Evolutionary conservation across 2,329 filamentous ascomycete genomes (phyloP), one percentile per base, ranked within the genome.

Genomic region (Alternaria sp.): DNA sequence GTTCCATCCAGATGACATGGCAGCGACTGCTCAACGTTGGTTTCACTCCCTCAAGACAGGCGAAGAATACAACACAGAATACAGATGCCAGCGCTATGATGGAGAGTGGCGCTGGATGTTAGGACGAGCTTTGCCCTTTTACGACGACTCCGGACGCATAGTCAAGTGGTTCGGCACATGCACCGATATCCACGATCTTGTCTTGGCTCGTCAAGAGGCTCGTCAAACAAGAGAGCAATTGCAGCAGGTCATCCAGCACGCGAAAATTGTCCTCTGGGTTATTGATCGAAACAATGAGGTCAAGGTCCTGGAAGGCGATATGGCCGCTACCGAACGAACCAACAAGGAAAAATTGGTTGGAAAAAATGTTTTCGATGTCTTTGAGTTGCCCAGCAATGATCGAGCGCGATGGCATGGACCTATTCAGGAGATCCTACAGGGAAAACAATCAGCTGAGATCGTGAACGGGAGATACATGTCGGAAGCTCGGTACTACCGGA

Each of bases 151-250:
- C 0, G 90, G 90, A 2, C 82, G 85, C 51, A 92, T 94, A 53
- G 84, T 92, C 62, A 93, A 92, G 74, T 94, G 92, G 92, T 93
- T 92, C 71, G 92, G 91, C 15, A 93, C 91, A 1, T 93, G 90
- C 71, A 94, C 92, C 12, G 92, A 95, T 67, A 91, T 94, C 18
- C 89, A 94, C 72, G 91, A 94, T 65, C 85, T 89, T 46, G 89
- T 94, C 4, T 85, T 91, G 72, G 87, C 90, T 14, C 89, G 90
- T 63, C 84, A 90, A 64, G 85, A 86, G 53, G 90, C 90, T 15
- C 88, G 88, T 64, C 85, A 88, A 61, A 90, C 87, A 18, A 85
- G 89, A n/a, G 87, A 90, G 71, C 90, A 93, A 73, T 83, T 95
- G 0, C 83, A 89, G 9, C 90, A 88, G 64, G 91, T 94, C 25